phyloP scores from a whole-genome alignment of 2,329 filamentous ascomycete species.

The Stromatinia cepivora region DNA sequence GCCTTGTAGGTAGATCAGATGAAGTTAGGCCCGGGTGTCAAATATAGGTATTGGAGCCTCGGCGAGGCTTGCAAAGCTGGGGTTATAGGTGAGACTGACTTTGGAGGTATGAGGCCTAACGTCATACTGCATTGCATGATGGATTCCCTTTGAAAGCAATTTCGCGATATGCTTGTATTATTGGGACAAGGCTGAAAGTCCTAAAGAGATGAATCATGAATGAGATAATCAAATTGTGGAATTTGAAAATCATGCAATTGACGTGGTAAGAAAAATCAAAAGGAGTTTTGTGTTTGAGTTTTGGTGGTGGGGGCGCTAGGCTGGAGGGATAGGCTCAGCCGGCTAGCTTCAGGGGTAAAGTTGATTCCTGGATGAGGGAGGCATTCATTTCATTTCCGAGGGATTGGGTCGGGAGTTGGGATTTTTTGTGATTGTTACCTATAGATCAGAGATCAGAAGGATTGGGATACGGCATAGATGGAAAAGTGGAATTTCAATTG shows the following conservation, averaged over 20 bases:
- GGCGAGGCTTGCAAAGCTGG: neutral
- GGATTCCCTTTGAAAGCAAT: neutral
- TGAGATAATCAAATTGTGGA: neutral
- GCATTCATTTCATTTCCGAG: neutral
- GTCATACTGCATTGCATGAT: neutral
- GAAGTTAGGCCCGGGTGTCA: neutral
- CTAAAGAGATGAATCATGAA: neutral
- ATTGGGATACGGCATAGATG: neutral
- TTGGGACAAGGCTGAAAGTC: neutral
- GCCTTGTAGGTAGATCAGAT: neutral
- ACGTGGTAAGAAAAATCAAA: neutral
- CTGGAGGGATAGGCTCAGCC: too few species aligned
- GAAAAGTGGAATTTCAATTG: too few species aligned
- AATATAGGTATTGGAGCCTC: neutral
- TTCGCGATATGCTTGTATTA: neutral
- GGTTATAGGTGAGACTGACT: neutral
- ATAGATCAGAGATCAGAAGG: neutral
- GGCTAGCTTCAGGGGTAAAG: conserved; percentile 7
- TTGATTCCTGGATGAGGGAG: too few species aligned
- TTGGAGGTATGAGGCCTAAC: neutral
- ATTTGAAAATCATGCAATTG: neutral
- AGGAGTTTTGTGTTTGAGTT: neutral
- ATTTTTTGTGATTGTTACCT: neutral
- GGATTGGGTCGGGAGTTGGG: conserved; percentile 5
- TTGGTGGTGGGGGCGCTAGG: neutral